Conservation (phyloP, 805 yeast genomes). For the Komagataella phaffii region DNA sequence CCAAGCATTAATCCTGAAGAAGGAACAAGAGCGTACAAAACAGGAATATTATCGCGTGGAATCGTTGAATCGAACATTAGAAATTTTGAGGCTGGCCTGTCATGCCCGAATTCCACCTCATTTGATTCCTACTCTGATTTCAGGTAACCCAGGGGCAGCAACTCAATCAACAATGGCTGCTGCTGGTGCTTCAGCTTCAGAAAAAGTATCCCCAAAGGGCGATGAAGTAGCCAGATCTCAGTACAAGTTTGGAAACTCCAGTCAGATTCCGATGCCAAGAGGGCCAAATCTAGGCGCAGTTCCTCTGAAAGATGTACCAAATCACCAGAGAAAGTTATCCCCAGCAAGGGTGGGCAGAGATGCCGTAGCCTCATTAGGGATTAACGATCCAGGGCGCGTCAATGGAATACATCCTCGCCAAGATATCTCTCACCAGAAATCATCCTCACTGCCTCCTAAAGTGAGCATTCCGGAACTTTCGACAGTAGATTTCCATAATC, state of each 20-base stretch:
- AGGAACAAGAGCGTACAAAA: conserved; percentile 71
- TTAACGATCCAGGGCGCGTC: neutral
- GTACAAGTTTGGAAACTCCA: conserved; percentile 10
- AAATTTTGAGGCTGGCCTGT: conserved; percentile 48
- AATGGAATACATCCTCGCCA: neutral
- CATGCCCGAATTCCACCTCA: conserved; percentile 17
- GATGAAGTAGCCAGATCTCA: neutral
- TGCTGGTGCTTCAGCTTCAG: neutral
- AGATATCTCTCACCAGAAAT: neutral
- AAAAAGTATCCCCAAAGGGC: neutral
- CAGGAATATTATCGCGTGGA: conserved; percentile 69
- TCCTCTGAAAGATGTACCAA: conserved; percentile 5
- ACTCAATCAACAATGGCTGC: neutral
- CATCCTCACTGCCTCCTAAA: conserved; percentile 23
- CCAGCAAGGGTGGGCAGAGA: conserved; percentile 66
- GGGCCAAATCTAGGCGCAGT: conserved; percentile 4
- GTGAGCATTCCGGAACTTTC: conserved; percentile 18
- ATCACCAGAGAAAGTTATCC: conserved; percentile 26
- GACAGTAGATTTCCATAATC: conserved; percentile 13
- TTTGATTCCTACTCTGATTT: conserved; percentile 4
- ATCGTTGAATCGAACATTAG: conserved; percentile 40
- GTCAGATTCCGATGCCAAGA: conserved; percentile 17
- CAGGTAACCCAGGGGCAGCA: conserved; percentile 3
- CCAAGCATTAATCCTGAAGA: conserved; percentile 38
- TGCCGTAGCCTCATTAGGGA: conserved; percentile 41